These are phyloP conservation scores for Blastocystis sp. DNA, from an alignment of 352 stramenopile species.

Conservation along the genomic window DNA sequence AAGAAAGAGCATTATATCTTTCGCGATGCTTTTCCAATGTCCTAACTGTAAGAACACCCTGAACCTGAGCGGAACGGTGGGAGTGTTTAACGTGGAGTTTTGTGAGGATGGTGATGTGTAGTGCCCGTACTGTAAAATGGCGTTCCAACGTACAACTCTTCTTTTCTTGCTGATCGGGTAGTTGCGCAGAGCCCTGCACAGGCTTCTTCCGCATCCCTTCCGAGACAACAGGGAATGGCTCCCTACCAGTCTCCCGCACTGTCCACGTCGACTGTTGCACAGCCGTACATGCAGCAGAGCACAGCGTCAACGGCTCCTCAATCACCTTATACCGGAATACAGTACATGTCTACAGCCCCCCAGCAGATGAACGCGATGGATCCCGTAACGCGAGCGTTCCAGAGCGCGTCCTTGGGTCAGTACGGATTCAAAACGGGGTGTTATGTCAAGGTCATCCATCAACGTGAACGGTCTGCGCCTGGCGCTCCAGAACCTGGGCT, in stretches of 20 bases:
- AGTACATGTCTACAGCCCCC: background rate
- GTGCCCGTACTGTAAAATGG: constrained; percentile 16
- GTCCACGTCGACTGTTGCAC: background rate
- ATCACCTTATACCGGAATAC: background rate
- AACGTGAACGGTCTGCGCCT: constrained; percentile 48
- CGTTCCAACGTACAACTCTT: background rate
- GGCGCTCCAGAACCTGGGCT: constrained; percentile 34
- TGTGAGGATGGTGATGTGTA: background rate
- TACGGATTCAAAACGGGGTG: background rate
- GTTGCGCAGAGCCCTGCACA: constrained; percentile 1
- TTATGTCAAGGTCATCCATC: constrained; percentile 4
- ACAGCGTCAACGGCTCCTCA: background rate
- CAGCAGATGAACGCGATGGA: background rate
- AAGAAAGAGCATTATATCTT: background rate
- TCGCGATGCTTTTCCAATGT: constrained; percentile 50
- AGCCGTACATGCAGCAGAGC: background rate
- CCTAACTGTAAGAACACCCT: constrained; percentile 24
- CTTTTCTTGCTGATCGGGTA: background rate
- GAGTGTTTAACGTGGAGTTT: constrained; percentile 5
- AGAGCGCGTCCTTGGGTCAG: background rate
- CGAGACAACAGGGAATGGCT: background rate
- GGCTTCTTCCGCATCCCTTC: background rate
- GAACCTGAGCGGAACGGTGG: constrained; percentile 33
- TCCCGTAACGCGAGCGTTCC: constrained; percentile 14
- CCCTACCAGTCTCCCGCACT: background rate